Evolutionary conservation across 768 basidiomycete genomes (phyloP), one percentile per base, ranked within the genome.

Genomic region (Amanita fuliginea): DNA sequence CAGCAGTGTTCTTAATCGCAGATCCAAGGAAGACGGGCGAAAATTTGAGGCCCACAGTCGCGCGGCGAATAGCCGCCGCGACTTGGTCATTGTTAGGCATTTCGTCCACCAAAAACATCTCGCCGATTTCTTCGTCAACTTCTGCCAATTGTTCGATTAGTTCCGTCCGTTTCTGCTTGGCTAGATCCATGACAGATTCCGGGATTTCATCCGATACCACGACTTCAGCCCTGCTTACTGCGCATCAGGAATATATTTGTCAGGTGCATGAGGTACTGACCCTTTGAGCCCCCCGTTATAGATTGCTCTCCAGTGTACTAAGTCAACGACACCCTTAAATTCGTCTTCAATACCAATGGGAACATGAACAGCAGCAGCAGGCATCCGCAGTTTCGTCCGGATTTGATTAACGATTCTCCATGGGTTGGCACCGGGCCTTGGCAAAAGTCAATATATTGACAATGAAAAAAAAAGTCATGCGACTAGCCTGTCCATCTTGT

Each of bases 21-120:
- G 93, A 95, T 35, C 96, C 96, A 52, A 97, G 71, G 69, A 97
- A 96, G 47, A 99, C 96, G 1, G 96, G 96, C 0, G 91, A 87
- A 68, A 99, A 98, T 55, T 86, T 91, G 59, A 92, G 81, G 9
- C 74, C 68, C 57, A 91, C 76, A 1, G 96, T 98, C 3, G 91
- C 77, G 32, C 96, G 88, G 16, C 93, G 82, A 56, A 99, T 84
- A 14, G 94, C 95, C 24, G 72, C 74, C 4, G 80, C 80, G 35
- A 99, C 79, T 63, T 94, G 86, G 24, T 65, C 62, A 49, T 80
- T 76, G 48, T 72, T 77, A 16, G 93, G 90, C 2, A 72, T 72
- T 54, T 85, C 77, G 62, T 99, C 96, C 61, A 80, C 83, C 32
- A 99, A 71, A 63, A 94, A 79, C 24, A 94, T 73, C 58, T 99